A percentile compares a stretch with the other conserved stretches of the same genome.
These are phyloP conservation scores for Jimgerdemannia lactiflua DNA, from an alignment of 192 early-diverging fungal genomes.

Conservation along the genomic window DNA sequence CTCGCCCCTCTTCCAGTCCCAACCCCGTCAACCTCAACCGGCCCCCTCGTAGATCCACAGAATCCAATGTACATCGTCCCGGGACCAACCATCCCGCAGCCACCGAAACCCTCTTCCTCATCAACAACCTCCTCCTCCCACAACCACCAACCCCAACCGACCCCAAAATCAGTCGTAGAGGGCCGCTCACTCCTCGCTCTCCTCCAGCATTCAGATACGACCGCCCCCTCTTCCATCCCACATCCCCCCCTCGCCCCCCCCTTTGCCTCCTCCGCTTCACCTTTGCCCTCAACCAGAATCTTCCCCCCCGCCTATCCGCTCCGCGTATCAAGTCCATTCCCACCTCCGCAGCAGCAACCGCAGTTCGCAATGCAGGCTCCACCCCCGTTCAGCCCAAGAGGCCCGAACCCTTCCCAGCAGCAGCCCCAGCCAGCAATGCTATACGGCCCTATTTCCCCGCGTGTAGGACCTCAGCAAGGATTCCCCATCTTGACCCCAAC, in stretches of 20 bases:
- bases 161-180: neutral
- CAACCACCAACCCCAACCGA: neutral
- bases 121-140: neutral
- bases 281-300: too few species aligned
- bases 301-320: neutral
- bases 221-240: neutral
- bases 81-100: neutral
- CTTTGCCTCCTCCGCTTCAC: neutral
- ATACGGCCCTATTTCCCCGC: constrained; percentile 14
- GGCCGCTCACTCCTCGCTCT: neutral
- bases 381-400: constrained; percentile 5
- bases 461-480: neutral
- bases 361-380: too few species aligned
- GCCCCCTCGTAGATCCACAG: too few species aligned
- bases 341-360: constrained; percentile 1
- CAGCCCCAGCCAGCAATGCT: too few species aligned
- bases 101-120: neutral
- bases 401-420: neutral
- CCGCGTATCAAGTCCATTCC: constrained; percentile 1
- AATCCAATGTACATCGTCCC: neutral
- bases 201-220: neutral
- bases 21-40: too few species aligned
- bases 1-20: too few species aligned
- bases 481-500: neutral
- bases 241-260: neutral